Percentiles rank a stretch among this genome's conserved stretches.
Evolutionary conservation across 495 filamentous ascomycete genomes (phyloP).

Genomic region (Penicillium coffeae): DNA sequence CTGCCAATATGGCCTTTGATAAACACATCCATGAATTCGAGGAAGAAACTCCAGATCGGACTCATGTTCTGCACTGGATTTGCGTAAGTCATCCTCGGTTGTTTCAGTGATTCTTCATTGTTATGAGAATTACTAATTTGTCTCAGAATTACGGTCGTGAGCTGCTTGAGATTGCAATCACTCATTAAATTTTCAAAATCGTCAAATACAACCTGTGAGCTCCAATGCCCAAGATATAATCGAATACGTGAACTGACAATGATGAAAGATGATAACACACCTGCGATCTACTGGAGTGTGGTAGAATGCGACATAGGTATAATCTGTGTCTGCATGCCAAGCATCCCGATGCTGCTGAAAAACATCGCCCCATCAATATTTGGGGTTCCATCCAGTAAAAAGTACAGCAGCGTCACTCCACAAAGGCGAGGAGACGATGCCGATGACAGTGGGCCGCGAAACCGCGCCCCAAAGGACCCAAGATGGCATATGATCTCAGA

Average conservation of each 20-base stretch:
- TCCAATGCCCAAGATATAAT: too few relatives aligned
- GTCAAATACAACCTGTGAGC: slow-evolving; percentile 28
- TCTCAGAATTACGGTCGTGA: slow-evolving; percentile 29
- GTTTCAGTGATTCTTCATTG: too few relatives aligned
- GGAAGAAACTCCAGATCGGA: slow-evolving; percentile 47
- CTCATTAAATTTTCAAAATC: slow-evolving; percentile 32
- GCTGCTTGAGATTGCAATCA: slow-evolving; percentile 35
- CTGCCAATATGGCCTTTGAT: slow-evolving; percentile 44
- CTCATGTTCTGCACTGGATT: slow-evolving; percentile 52
- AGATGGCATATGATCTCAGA: too few relatives aligned
- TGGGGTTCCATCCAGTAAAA: too few relatives aligned
- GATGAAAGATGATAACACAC: slow-evolving; percentile 30
- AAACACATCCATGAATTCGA: slow-evolving; percentile 36
- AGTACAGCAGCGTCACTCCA: too few relatives aligned
- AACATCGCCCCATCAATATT: slow-evolving; percentile 1
- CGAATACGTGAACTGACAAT: neutral
- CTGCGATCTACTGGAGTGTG: slow-evolving; percentile 44
- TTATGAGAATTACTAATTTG: too few relatives aligned
- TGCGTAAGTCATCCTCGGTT: slow-evolving; percentile 37
- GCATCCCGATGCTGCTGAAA: neutral
- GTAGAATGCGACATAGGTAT: slow-evolving; percentile 47
- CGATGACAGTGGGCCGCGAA: too few relatives aligned
- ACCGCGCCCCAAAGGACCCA: too few relatives aligned
- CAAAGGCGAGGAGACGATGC: too few relatives aligned
- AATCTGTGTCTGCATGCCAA: slow-evolving; percentile 42